These are phyloP conservation scores for Fusarium clavum DNA, from an alignment of 2,329 filamentous ascomycete genomes.

Conservation along the genomic window DNA sequence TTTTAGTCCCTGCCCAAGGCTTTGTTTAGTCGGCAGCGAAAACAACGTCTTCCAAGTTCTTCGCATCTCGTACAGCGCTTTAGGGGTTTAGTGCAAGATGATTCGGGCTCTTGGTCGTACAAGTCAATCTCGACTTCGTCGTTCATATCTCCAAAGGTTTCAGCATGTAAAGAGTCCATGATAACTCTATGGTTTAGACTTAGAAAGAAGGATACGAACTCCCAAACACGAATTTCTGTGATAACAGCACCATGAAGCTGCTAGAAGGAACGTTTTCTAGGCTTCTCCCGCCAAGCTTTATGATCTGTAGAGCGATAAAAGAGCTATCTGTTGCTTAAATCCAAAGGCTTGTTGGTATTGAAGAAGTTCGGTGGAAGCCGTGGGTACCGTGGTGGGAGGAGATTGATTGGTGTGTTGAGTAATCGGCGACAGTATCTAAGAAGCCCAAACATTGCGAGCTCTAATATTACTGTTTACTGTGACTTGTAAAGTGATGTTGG, in stretches of 20 bases:
- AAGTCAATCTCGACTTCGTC: neutral
- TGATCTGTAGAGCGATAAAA: neutral
- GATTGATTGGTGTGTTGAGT: neutral
- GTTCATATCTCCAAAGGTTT: neutral
- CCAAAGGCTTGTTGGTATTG: neutral
- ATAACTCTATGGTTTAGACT: neutral
- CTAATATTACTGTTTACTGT: neutral
- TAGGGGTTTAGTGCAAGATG: neutral
- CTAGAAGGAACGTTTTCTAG: neutral
- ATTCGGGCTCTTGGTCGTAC: neutral
- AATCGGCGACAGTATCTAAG: neutral
- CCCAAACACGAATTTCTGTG: neutral
- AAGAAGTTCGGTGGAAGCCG: neutral
- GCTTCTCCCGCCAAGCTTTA: neutral
- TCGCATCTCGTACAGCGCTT: neutral
- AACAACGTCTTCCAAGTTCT: constrained; percentile 4
- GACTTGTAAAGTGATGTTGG: neutral
- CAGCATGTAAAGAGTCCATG: constrained; percentile 4
- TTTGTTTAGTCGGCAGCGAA: neutral
- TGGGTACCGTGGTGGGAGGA: neutral
- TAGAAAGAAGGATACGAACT: neutral
- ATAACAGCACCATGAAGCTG: neutral
- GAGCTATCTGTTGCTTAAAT: neutral
- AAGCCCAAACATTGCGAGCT: neutral
- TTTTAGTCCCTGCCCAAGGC: neutral